Percentiles rank a stretch among this genome's conserved stretches.
Conservation (phyloP, 2,329 filamentous ascomycete genomes). For the Pseudogymnoascus sp. region DNA sequence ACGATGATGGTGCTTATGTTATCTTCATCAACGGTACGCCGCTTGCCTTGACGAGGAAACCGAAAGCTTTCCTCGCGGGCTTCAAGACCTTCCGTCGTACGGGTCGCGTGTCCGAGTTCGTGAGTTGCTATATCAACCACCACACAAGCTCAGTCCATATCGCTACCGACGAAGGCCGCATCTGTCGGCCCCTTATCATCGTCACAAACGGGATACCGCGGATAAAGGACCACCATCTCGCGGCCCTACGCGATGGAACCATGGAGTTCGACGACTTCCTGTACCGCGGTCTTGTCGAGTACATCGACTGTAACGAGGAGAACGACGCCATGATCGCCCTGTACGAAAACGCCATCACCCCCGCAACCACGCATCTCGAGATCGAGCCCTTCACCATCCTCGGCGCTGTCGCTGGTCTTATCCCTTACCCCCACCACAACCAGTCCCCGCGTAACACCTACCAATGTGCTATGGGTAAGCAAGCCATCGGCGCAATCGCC, state of each 20-base stretch:
- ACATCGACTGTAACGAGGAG: slow-evolving; percentile 96
- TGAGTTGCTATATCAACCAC: slow-evolving; percentile 92
- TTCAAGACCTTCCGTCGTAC: slow-evolving; percentile 84
- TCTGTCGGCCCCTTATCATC: slow-evolving; percentile 92
- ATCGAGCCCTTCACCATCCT: slow-evolving; percentile 97
- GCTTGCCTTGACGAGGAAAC: slow-evolving; percentile 76
- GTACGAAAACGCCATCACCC: slow-evolving; percentile 76
- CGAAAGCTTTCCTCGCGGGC: slow-evolving; percentile 76
- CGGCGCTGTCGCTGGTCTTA: slow-evolving; percentile 89
- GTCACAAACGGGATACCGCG: slow-evolving; percentile 82
- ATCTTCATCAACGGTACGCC: slow-evolving; percentile 96
- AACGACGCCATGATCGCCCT: slow-evolving; percentile 92
- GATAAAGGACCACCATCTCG: slow-evolving; percentile 71
- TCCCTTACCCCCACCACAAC: slow-evolving; percentile 98
- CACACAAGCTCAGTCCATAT: slow-evolving; percentile 90
- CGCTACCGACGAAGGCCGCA: slow-evolving; percentile 92
- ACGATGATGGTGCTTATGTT: slow-evolving; percentile 75
- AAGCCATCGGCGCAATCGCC: slow-evolving; percentile 96
- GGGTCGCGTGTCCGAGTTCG: slow-evolving; percentile 90
- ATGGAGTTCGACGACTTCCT: slow-evolving; percentile 93
- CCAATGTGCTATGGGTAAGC: slow-evolving; percentile 99
- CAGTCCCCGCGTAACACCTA: slow-evolving; percentile 98
- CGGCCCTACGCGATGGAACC: slow-evolving; percentile 73
- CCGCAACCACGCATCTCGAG: slow-evolving; percentile 85
- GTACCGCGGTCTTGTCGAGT: slow-evolving; percentile 84